A percentile compares a stretch with the other conserved stretches of the same genome.
phyloP scores from a whole-genome alignment of 2,329 filamentous ascomycete species.

The Fusarium chlamydosporum region DNA sequence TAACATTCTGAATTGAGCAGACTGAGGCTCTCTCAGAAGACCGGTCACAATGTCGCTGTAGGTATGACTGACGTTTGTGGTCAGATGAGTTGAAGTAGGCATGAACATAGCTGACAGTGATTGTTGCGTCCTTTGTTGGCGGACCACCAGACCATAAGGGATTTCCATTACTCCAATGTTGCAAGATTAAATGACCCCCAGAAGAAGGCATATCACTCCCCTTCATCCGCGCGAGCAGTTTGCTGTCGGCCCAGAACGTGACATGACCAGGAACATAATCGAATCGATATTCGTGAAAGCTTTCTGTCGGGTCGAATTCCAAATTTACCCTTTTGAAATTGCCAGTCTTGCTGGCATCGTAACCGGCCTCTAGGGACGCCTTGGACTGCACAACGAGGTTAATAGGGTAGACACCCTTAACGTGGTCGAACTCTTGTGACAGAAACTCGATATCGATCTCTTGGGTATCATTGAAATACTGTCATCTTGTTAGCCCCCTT shows the following conservation, averaged over 20 bases:
- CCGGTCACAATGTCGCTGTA: conserved; percentile 28
- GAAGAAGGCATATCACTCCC: conserved; percentile 70
- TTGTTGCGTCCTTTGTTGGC: conserved; percentile 71
- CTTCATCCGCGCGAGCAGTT: conserved; percentile 68
- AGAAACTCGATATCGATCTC: conserved; percentile 88
- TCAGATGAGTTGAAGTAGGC: conserved; percentile 83
- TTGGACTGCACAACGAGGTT: conserved; percentile 83
- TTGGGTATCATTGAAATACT: conserved; percentile 84
- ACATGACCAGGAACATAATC: conserved; percentile 77
- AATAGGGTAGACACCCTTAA: conserved; percentile 68
- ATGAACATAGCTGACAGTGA: conserved; percentile 79
- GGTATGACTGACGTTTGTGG: conserved; percentile 30
- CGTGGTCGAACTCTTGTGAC: conserved; percentile 71
- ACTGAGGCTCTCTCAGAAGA: conserved; percentile 24
- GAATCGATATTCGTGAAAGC: conserved; percentile 84
- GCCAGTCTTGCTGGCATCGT: conserved; percentile 71
- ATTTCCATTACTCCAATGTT: conserved; percentile 86
- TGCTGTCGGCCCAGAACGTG: conserved; percentile 77
- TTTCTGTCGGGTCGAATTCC: conserved; percentile 74
- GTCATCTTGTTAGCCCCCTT: conserved; percentile 5
- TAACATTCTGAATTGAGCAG: conserved; percentile 48
- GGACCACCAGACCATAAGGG: conserved; percentile 78
- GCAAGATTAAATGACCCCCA: conserved; percentile 77
- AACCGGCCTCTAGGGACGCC: conserved; percentile 70
- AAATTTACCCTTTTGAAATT: conserved; percentile 71